These are phyloP conservation scores for Coccomyxa sp. DNA, from an alignment of 139 green algal genomes.

Conservation along the genomic window DNA sequence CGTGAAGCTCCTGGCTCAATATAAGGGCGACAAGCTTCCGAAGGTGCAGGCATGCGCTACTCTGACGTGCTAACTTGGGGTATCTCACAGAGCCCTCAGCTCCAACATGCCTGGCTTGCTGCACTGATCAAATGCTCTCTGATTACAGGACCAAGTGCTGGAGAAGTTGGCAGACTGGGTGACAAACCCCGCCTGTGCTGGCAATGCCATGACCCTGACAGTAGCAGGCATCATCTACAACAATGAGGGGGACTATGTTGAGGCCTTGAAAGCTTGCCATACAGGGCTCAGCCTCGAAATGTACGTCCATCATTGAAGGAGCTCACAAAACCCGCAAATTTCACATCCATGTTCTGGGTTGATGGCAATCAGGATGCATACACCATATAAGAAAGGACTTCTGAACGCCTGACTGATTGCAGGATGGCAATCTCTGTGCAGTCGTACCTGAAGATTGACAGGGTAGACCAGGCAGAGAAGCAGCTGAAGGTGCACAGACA, in stretches of 20 bases:
- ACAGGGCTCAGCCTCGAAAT: constrained; percentile 68
- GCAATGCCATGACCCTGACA: constrained; percentile 79
- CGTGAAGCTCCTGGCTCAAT: constrained; percentile 86
- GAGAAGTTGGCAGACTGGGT: constrained; percentile 69
- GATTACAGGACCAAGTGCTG: constrained; percentile 56
- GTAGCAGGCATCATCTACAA: constrained; percentile 74
- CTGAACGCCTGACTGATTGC: not conserved
- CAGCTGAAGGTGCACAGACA: constrained; percentile 55
- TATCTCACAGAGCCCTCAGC: too few relatives aligned
- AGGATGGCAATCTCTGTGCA: constrained; percentile 76
- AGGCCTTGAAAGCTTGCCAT: constrained; percentile 89
- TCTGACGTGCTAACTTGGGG: too few relatives aligned
- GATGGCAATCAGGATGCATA: not conserved
- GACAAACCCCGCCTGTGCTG: constrained; percentile 61
- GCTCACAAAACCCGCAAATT: not conserved
- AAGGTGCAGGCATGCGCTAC: constrained; percentile 36
- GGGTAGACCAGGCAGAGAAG: constrained; percentile 88
- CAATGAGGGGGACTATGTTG: constrained; percentile 84
- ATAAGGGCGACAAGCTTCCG: constrained; percentile 45
- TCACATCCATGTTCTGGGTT: not conserved
- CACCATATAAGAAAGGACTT: not conserved
- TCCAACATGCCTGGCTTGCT: too few relatives aligned
- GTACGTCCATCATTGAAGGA: constrained; percentile 28
- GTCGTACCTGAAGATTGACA: constrained; percentile 87
- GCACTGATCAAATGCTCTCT: too few relatives aligned